Evolutionary conservation across 1,139 yeast species (phyloP), one percentile per base, ranked within the genome.

Genomic region (Candida gigantensis): DNA sequence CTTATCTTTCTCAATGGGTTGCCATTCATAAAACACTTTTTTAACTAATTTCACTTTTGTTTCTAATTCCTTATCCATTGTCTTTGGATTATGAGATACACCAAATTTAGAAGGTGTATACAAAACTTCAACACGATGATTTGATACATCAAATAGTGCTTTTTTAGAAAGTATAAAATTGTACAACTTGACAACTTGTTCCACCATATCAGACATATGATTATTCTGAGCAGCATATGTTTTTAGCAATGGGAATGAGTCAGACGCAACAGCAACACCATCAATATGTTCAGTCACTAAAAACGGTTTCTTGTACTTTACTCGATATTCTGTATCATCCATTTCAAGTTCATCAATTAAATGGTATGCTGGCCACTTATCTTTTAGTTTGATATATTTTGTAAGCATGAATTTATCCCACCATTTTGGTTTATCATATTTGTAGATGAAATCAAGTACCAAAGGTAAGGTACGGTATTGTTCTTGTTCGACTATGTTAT

Each of bases 361-460:
- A 41, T 71, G 74, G 1, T 57, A 56, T 29, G 56, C 62, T 1
- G 76, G 76, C 67, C 70, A 69, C 1, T 43, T 32, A 0, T 43
- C 40, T 30, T 58, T 57, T 24, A 68, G 42, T 5, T 48, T 41
- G 20, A 50, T 35, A 36, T 57, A 58, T 17, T 52, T 53, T 9
- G 46, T 40, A 3, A 48, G 43, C 8, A 42, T 36, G 37, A 70
- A 65, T 10, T 42, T 42, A 2, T 40, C 31, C 10, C 53, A 34
- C 65, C 67, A 60, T 1, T 34, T 28, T 2, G 54, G 53, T 12
- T 47, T 25, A 20, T 39, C 18, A 16, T 30, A 28, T 39, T 63
- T 65, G 48, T 59, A 66, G 11, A 60, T 45, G 5, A 45, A 34
- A 43, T 68, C 71, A 13, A 66, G 47, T 11, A 69, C 39, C 2